Evolutionary conservation across 805 yeast species (phyloP).

Genomic region (Saturnispora dispora): DNA sequence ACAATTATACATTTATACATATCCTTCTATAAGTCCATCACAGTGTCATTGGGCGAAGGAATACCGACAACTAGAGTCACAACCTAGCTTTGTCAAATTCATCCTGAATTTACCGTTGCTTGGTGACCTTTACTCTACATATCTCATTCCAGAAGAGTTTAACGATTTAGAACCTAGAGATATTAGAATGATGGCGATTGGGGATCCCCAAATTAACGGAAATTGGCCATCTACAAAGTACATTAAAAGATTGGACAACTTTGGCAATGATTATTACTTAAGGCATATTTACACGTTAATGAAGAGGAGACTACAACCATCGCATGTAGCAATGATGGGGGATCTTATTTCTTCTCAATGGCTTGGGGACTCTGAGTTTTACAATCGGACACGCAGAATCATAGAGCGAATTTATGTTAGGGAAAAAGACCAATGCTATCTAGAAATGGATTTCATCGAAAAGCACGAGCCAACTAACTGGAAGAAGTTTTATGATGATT

Average conservation of each 20-base stretch:
- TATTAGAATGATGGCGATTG: constrained; percentile 70
- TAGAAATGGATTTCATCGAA: constrained; percentile 38
- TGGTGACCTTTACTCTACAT: constrained; percentile 26
- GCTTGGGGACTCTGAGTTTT: constrained; percentile 84
- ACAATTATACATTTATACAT: constrained; percentile 63
- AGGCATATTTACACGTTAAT: constrained; percentile 73
- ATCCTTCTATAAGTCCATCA: constrained; percentile 51
- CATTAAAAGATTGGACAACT: constrained; percentile 69
- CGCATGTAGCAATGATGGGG: constrained; percentile 84
- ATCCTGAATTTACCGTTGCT: constrained; percentile 25
- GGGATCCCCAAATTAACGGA: constrained; percentile 97
- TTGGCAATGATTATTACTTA: constrained; percentile 81
- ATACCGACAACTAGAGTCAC: constrained; percentile 18
- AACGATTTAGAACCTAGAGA: constrained; percentile 13
- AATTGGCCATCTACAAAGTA: constrained; percentile 63
- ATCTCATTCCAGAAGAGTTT: constrained; percentile 22
- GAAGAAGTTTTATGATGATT: constrained; percentile 33
- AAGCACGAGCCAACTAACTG: constrained; percentile 50
- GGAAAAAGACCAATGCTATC: constrained; percentile 40
- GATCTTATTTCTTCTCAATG: constrained; percentile 92
- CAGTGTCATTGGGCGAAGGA: constrained; percentile 54
- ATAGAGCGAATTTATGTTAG: constrained; percentile 60
- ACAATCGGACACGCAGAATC: constrained; percentile 66
- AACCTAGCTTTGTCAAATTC: constrained; percentile 9
- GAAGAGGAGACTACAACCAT: constrained; percentile 57